phyloP scores from a whole-genome alignment of 306 rosid species.

The Prunus mongolica region DNA sequence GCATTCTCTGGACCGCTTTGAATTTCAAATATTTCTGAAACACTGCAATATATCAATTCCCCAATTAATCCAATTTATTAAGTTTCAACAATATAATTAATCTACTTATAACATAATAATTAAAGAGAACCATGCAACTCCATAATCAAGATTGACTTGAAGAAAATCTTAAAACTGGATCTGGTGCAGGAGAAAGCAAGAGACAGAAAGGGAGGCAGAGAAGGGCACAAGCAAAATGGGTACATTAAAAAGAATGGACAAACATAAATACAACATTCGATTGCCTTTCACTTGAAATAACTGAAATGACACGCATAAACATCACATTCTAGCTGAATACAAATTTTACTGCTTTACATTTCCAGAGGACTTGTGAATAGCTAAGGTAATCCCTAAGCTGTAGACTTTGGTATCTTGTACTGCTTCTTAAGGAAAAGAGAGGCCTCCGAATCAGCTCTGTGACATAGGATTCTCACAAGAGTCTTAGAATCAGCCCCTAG shows the following conservation, averaged over 20 bases:
- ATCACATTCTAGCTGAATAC: not conserved
- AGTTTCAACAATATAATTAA: no score
- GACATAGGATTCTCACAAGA: slow-evolving; percentile 75
- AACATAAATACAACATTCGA: not conserved
- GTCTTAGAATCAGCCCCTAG: slow-evolving; percentile 92
- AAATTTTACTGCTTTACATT: slow-evolving; percentile 11
- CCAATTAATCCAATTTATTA: no score
- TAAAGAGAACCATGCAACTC: no score
- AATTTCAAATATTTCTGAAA: no score
- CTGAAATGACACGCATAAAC: not conserved
- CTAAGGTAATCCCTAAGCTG: slow-evolving; percentile 41
- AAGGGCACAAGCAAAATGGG: no score
- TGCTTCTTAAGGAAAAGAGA: slow-evolving; percentile 93
- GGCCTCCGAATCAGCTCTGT: slow-evolving; percentile 84
- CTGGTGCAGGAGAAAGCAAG: no score
- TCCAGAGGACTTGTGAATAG: not conserved
- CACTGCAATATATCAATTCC: no score
- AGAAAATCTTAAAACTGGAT: no score
- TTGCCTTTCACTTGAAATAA: not conserved
- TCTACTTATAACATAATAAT: no score
- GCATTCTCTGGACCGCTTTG: no score
- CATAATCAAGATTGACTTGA: no score
- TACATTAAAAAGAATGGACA: not conserved
- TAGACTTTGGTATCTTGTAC: slow-evolving; percentile 82
- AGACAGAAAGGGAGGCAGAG: no score